Conservation (phyloP, 306 rosid species). For the Cucumis cinereus region DNA sequence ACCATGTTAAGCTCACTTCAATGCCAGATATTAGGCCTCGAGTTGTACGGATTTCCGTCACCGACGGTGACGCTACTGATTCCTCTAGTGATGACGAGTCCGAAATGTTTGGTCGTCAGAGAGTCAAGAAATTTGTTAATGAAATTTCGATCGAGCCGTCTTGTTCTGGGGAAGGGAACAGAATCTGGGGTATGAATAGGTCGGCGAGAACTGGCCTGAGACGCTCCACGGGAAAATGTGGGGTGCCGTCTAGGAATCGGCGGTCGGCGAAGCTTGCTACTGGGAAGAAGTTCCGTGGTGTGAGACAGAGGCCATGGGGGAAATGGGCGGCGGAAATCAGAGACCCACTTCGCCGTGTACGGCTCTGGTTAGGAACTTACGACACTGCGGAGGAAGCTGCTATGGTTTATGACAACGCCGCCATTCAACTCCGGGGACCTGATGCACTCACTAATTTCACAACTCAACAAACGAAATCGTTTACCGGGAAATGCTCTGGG, state of each 20-base stretch:
- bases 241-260: slow-evolving; percentile 5
- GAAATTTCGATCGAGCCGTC: slow-evolving; percentile 51
- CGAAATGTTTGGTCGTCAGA: slow-evolving; percentile 12
- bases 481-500: background rate
- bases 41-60: slow-evolving; percentile 46
- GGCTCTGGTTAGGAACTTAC: slow-evolving; percentile 86
- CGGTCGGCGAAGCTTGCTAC: slow-evolving; percentile 9
- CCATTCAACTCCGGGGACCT: slow-evolving; percentile 80
- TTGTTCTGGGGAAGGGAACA: slow-evolving; percentile 12
- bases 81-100: slow-evolving; percentile 72
- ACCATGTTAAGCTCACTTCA: slow-evolving; percentile 29
- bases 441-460: slow-evolving; percentile 85
- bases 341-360: slow-evolving; percentile 77
- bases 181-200: slow-evolving; percentile 13
- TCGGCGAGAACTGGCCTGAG: slow-evolving; percentile 16
- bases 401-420: slow-evolving; percentile 86
- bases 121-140: slow-evolving; percentile 49
- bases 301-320: slow-evolving; percentile 97
- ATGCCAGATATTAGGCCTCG: slow-evolving; percentile 18
- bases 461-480: slow-evolving; percentile 18
- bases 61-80: slow-evolving; percentile 75
- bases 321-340: slow-evolving; percentile 99
- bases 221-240: background rate
- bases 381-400: slow-evolving; percentile 97
- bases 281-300: slow-evolving; percentile 73